Percentiles rank a stretch among this genome's conserved stretches.
Conservation (phyloP, 129 eudicot genomes). For the Chrysanthemum makinoi region DNA sequence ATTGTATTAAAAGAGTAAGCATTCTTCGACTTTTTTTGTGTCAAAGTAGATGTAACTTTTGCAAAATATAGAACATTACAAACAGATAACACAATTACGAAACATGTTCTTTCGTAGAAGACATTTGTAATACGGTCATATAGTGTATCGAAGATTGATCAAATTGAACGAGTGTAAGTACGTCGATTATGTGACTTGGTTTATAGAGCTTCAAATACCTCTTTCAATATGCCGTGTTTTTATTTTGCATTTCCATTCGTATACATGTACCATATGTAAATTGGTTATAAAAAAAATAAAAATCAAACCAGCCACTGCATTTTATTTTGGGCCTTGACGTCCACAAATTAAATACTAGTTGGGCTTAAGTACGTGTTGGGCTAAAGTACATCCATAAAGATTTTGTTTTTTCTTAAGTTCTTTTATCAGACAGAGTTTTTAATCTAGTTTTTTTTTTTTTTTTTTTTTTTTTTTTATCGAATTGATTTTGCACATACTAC, state of each 20-base stretch:
- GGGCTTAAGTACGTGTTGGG: background rate
- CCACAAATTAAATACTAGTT: background rate
- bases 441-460: background rate
- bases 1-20: background rate
- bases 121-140: background rate
- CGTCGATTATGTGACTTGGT: too few species aligned
- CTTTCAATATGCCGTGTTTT: too few species aligned
- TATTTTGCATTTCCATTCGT: too few species aligned
- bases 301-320: too few species aligned
- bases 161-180: background rate
- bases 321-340: background rate
- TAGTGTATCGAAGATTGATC: background rate
- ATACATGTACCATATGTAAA: too few species aligned
- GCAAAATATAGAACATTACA: background rate
- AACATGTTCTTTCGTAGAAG: background rate
- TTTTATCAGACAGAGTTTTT: slow-evolving; percentile 26
- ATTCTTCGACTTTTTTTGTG: background rate
- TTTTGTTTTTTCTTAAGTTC: slow-evolving; percentile 24
- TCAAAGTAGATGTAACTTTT: background rate
- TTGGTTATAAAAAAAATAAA: too few species aligned
- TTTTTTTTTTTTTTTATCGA: background rate
- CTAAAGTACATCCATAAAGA: too few species aligned
- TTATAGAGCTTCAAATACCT: too few species aligned
- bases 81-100: background rate
- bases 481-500: background rate